phyloP scores from a whole-genome alignment of 768 basidiomycete genomes.

The Tephrocybe rancida region DNA sequence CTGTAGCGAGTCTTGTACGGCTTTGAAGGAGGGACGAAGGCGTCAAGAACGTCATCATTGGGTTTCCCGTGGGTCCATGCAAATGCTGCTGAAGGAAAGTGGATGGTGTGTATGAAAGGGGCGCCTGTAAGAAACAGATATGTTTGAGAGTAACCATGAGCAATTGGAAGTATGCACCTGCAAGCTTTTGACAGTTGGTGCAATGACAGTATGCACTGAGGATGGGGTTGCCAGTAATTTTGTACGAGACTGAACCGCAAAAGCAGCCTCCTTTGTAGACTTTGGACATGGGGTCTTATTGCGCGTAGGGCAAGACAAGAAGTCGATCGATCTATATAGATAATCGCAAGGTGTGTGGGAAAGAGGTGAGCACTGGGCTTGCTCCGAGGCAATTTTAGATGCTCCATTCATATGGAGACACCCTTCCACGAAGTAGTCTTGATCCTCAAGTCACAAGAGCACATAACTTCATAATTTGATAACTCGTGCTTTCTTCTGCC shows the following conservation, averaged over 20 bases:
- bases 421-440: too few species aligned
- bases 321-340: neutral
- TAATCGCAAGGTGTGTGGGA: neutral
- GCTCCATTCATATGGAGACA: too few species aligned
- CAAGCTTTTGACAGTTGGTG: constrained; percentile 65
- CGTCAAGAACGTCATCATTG: constrained; percentile 38
- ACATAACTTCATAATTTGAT: too few species aligned
- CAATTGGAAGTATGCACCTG: constrained; percentile 35
- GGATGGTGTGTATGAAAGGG: constrained; percentile 65
- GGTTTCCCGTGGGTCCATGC: constrained; percentile 51
- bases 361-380: too few species aligned
- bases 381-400: too few species aligned
- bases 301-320: too few species aligned
- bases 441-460: too few species aligned
- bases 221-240: constrained; percentile 47
- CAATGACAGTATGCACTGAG: constrained; percentile 73
- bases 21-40: constrained; percentile 49
- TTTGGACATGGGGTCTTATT: constrained; percentile 6
- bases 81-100: constrained; percentile 53
- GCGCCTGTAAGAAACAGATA: constrained; percentile 37
- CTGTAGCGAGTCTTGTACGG: constrained; percentile 64
- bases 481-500: too few species aligned
- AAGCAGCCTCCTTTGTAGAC: constrained; percentile 56
- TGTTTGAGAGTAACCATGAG: neutral
- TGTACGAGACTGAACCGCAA: constrained; percentile 54